Evolutionary conservation across 768 basidiomycete genomes (phyloP).

Genomic region (Mycena belliarum): DNA sequence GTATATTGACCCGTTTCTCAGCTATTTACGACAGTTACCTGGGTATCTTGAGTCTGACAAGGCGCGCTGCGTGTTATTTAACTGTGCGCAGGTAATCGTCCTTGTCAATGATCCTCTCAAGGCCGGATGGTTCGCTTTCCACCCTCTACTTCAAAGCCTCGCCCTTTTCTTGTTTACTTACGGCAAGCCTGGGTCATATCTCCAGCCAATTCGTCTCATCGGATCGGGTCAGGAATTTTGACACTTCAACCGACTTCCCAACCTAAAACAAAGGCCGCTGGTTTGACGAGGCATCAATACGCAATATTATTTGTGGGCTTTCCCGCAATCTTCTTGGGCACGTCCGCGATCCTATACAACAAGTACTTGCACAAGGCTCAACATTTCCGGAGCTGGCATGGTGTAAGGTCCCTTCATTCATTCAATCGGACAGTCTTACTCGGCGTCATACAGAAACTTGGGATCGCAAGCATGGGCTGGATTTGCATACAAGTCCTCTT

Average conservation of each 20-base stretch:
- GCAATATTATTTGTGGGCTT: slow-evolving; percentile 57
- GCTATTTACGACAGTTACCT: slow-evolving; percentile 45
- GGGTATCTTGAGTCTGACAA: slow-evolving; percentile 26
- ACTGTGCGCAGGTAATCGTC: slow-evolving; percentile 26
- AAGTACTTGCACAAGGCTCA: slow-evolving; percentile 50
- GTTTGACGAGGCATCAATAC: slow-evolving; percentile 69
- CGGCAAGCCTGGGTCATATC: slow-evolving; percentile 43
- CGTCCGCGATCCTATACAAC: slow-evolving; percentile 60
- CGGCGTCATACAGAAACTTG: slow-evolving; percentile 50
- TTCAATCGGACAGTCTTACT: neutral
- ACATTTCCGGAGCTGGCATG: slow-evolving; percentile 80
- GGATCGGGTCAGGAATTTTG: slow-evolving; percentile 52
- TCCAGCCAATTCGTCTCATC: neutral
- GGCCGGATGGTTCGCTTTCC: slow-evolving; percentile 65
- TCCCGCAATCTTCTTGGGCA: slow-evolving; percentile 60
- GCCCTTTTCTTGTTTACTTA: slow-evolving; percentile 59
- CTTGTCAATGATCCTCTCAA: slow-evolving; percentile 44
- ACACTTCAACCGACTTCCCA: slow-evolving; percentile 76
- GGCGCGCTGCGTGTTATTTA: neutral
- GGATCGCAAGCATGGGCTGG: slow-evolving; percentile 63
- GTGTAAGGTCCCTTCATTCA: slow-evolving; percentile 46
- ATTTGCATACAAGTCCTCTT: slow-evolving; percentile 58
- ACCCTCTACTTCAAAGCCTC: slow-evolving; percentile 63
- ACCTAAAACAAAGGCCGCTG: slow-evolving; percentile 63
- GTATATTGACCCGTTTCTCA: slow-evolving; percentile 21